Evolutionary conservation across 345 rosid genomes (phyloP).

Genomic region (Eucalyptus urophylla): DNA sequence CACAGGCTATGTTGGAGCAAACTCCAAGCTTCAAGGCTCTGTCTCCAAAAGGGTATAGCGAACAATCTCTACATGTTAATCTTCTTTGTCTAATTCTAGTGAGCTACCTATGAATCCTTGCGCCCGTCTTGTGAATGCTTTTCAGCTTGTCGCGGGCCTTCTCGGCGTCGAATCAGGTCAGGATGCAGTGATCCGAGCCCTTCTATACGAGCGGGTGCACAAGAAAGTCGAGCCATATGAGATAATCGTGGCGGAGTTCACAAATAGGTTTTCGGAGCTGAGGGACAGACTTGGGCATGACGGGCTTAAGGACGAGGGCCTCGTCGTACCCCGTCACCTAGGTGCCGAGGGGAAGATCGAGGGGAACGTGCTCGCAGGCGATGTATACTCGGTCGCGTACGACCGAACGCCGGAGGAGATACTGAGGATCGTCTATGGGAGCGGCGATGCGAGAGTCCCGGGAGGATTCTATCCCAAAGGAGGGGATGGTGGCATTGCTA

Average conservation of each 20-base stretch:
- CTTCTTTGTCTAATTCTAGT: not conserved
- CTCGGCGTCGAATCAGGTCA: conserved; percentile 75
- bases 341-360: conserved; percentile 29
- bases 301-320: conserved; percentile 49
- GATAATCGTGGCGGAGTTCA: conserved; percentile 28
- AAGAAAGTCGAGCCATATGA: conserved; percentile 22
- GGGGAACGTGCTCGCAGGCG: conserved; percentile 53
- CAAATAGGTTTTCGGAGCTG: conserved; percentile 8
- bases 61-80: not conserved
- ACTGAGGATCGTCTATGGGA: conserved; percentile 50
- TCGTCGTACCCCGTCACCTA: conserved; percentile 1
- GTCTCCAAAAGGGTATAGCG: conserved; percentile 34
- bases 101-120: not conserved
- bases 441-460: conserved; percentile 32
- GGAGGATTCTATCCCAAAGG: conserved; percentile 70
- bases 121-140: not conserved
- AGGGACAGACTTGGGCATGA: conserved; percentile 19
- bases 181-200: conserved; percentile 57
- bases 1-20: conserved; percentile 80
- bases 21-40: conserved; percentile 29
- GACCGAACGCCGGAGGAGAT: conserved; percentile 50
- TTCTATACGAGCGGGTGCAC: conserved; percentile 25
- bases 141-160: conserved; percentile 70
- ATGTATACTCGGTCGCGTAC: conserved; percentile 21
- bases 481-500: conserved; percentile 47